Percentiles rank a stretch among this genome's conserved stretches.
phyloP scores from a whole-genome alignment of 257 asterid species.

The Plantago elongata region DNA sequence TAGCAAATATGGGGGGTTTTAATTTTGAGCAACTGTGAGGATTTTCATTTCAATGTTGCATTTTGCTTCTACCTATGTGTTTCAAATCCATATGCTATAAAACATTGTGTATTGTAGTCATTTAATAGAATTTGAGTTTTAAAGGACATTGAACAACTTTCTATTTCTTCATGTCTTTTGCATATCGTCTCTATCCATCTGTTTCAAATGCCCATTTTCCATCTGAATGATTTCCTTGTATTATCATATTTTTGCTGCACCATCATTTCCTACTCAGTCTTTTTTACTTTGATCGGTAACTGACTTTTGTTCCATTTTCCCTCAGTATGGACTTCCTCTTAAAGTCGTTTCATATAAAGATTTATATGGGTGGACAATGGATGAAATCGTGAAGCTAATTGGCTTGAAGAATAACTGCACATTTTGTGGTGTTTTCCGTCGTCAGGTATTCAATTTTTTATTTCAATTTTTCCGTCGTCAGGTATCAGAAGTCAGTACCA shows the following conservation, averaged over 20 bases:
- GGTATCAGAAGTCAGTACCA: too few relatives aligned
- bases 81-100: neutral
- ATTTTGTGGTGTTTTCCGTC: constrained; percentile 97
- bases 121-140: constrained; percentile 2
- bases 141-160: neutral
- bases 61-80: neutral
- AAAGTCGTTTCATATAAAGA: constrained; percentile 94
- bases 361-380: constrained; percentile 98
- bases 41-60: neutral
- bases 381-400: constrained; percentile 92
- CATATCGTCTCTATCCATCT: neutral
- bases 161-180: neutral
- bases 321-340: constrained; percentile 92
- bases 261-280: constrained; percentile 4
- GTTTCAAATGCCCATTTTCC: constrained; percentile 9
- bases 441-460: constrained; percentile 64
- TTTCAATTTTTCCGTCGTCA: constrained; percentile 98
- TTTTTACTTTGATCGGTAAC: constrained; percentile 13
- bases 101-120: neutral
- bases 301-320: constrained; percentile 6
- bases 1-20: too few relatives aligned
- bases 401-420: constrained; percentile 98
- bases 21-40: too few relatives aligned
- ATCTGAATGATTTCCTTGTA: neutral
- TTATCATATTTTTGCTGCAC: constrained; percentile 6